phyloP scores from a whole-genome alignment of 108 stramenopile genomes.

The Stephanodiscus triporus region DNA sequence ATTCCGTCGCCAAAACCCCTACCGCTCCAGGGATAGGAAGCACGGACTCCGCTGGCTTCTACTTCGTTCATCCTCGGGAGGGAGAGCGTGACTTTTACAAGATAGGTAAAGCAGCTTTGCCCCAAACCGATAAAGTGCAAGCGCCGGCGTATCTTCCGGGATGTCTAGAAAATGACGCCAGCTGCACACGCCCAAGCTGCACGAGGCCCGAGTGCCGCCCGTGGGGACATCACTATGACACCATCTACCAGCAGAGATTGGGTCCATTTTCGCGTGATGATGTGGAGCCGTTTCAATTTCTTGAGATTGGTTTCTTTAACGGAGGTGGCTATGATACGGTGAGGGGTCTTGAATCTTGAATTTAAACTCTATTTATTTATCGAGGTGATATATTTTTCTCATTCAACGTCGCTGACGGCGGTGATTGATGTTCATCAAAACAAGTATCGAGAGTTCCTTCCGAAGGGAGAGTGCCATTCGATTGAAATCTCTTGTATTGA shows the following conservation, averaged over 20 bases:
- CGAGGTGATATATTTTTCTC: background rate
- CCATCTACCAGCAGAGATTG: constrained; percentile 60
- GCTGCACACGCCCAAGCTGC: constrained; percentile 31
- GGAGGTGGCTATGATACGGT: constrained; percentile 44
- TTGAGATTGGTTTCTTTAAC: constrained; percentile 66
- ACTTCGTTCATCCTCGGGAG: constrained; percentile 24
- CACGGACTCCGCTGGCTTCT: constrained; percentile 20
- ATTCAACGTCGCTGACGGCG: background rate
- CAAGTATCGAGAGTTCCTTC: constrained; percentile 45
- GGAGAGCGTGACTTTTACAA: constrained; percentile 33
- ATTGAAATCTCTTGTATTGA: constrained; percentile 63
- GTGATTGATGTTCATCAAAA: background rate
- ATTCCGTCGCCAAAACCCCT: background rate
- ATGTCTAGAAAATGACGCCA: constrained; percentile 17
- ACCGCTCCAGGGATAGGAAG: constrained; percentile 3
- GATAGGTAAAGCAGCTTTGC: constrained; percentile 6
- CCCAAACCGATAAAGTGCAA: constrained; percentile 31
- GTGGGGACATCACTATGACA: constrained; percentile 65
- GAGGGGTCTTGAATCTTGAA: background rate
- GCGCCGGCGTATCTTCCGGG: constrained; percentile 2
- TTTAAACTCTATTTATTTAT: background rate
- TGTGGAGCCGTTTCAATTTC: constrained; percentile 56
- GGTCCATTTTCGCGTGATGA: constrained; percentile 39
- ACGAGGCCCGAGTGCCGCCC: constrained; percentile 35
- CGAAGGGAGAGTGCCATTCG: constrained; percentile 51